Conservation (phyloP, 2,329 filamentous ascomycete species). For the Neoascochyta sp. region DNA sequence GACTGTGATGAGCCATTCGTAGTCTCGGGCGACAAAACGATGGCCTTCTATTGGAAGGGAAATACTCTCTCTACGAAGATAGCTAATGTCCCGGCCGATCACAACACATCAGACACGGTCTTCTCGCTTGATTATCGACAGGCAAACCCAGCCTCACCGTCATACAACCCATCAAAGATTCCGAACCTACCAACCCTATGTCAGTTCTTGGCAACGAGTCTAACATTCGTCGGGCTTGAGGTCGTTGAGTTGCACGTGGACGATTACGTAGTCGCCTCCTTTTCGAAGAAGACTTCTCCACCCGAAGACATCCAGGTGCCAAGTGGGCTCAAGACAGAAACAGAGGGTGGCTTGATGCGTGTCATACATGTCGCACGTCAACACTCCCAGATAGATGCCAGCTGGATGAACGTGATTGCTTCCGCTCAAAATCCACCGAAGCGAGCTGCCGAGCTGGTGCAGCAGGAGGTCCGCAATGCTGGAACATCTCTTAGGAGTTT, state of each 20-base stretch:
- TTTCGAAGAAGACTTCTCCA: constrained; percentile 83
- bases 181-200: constrained; percentile 82
- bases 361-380: constrained; percentile 76
- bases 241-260: constrained; percentile 88
- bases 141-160: constrained; percentile 51
- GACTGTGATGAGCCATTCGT: constrained; percentile 98
- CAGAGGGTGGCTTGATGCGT: constrained; percentile 84
- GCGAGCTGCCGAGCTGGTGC: constrained; percentile 31
- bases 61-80: constrained; percentile 93
- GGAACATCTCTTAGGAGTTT: constrained; percentile 39
- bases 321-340: constrained; percentile 73
- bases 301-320: constrained; percentile 70
- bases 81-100: constrained; percentile 65
- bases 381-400: constrained; percentile 86
- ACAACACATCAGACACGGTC: constrained; percentile 70
- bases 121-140: constrained; percentile 95
- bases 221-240: constrained; percentile 90
- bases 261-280: constrained; percentile 71
- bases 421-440: constrained; percentile 64
- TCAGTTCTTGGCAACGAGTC: constrained; percentile 89
- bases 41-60: constrained; percentile 99
- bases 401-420: constrained; percentile 81
- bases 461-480: constrained; percentile 34
- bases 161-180: constrained; percentile 60
- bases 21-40: constrained; percentile 84